phyloP scores from a whole-genome alignment of 371 early-diverging fungal species.

The Syncephalis plumigaleata region DNA sequence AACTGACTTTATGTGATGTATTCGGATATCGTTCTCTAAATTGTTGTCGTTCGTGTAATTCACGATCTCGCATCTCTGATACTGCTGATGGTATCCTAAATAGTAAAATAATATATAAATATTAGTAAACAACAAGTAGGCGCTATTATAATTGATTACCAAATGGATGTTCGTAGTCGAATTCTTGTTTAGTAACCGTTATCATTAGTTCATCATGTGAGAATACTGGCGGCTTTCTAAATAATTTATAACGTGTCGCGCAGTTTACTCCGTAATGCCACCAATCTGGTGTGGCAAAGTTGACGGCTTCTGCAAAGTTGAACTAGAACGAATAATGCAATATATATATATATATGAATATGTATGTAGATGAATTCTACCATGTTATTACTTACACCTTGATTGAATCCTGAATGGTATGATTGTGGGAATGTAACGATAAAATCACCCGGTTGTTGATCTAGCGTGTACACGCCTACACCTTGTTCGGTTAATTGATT shows the following conservation, averaged over 20 bases:
- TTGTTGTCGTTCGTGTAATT: not conserved
- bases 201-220: constrained; percentile 81
- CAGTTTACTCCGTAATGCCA: constrained; percentile 63
- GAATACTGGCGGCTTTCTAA: constrained; percentile 72
- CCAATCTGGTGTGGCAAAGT: constrained; percentile 90
- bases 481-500: constrained; percentile 44
- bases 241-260: constrained; percentile 58
- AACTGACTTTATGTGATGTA: not conserved
- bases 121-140: not conserved
- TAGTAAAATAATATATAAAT: not conserved
- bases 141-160: not conserved
- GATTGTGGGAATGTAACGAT: constrained; percentile 89
- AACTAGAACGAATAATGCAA: constrained; percentile 22
- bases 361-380: not conserved
- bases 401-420: constrained; percentile 94
- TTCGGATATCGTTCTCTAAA: not conserved
- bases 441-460: constrained; percentile 89
- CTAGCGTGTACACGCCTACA: constrained; percentile 60
- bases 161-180: not conserved
- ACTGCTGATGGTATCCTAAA: not conserved
- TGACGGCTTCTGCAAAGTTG: constrained; percentile 92
- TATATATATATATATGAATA: not conserved
- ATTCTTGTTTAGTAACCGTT: not conserved
- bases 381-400: constrained; percentile 65
- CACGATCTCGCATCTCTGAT: not conserved